Base-by-base conservation (phyloP, 495 filamentous ascomycete genomes). In the Extremus antarcticus region DNA sequence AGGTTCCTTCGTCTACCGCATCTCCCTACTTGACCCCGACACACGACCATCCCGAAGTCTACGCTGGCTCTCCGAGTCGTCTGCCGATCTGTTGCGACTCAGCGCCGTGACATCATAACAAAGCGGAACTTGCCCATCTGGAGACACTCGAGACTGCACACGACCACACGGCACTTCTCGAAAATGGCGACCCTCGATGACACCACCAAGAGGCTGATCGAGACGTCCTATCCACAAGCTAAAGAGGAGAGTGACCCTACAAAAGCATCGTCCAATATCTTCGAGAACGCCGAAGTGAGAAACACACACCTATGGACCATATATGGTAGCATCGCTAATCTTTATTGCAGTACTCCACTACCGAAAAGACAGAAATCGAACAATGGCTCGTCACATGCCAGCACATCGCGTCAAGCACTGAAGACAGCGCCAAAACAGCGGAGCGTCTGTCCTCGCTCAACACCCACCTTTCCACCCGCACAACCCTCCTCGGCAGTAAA, bases 401-500 rank as follows among this genome's bases (percentile, higher is more conserved):
- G 43, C 80, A 82, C 54, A 77, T 95, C 62, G 82, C 80, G 64
- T 68, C 77, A 39, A 67, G 76, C 20, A 62, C 75, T 25, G 72
- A 73, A 50, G 81, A 85, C 62, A 72, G 77, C 43, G 76, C 85
- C 23, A 79, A 84, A 66, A 53, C 69, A 9, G 68, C 68, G 61
- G 63, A 71, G 65, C 65, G 70, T 32, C 78, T 97, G 49, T 76
- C 79, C 43, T 76, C 82, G 32, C 76, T 98, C 54, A 95, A 97
- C 72, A 76, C 79, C 50, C 87, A 94, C 71, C 82, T 98, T 43
- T 83, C 88, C 24, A 86, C 83, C 52, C 87, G 89, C 56, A 92
- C 90, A 53, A 96, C 91, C 16, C 73, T 95, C 46, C 82, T 97
- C 15, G 91, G 91, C 58, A 78, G 80, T 68, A 96, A 95, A 74